phyloP scores from a whole-genome alignment of 192 early-diverging fungal genomes.

The Diversispora eburnea region DNA sequence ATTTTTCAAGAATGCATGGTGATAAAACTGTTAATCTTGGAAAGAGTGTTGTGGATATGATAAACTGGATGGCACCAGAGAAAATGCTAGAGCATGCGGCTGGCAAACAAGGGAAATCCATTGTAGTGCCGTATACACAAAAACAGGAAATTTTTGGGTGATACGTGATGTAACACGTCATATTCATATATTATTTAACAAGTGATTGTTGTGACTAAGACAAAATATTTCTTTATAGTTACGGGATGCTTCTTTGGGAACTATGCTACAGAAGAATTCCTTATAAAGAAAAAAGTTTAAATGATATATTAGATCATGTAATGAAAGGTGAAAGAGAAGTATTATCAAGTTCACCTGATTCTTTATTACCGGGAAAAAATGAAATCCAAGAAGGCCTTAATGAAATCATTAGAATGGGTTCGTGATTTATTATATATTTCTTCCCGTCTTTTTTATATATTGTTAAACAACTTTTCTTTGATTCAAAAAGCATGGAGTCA shows the following conservation, averaged over 20 bases:
- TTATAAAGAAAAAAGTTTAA: background rate
- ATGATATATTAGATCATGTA: conserved; percentile 5
- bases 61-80: conserved; percentile 3
- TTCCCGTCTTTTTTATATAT: background rate
- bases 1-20: background rate
- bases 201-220: background rate
- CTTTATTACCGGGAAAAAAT: background rate
- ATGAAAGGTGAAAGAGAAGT: background rate
- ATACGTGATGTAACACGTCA: background rate
- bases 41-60: background rate
- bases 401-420: background rate
- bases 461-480: background rate
- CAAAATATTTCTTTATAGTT: conserved; percentile 7
- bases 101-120: background rate
- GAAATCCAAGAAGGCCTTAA: background rate
- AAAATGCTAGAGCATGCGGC: background rate
- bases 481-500: background rate
- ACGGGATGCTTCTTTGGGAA: conserved; percentile 20
- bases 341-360: background rate
- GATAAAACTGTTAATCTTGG: background rate
- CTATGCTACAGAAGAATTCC: conserved; percentile 3
- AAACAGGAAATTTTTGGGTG: conserved; percentile 1
- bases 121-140: background rate
- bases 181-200: background rate
- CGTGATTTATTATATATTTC: background rate